These are phyloP conservation scores for Trametopsis cervina DNA, from an alignment of 768 basidiomycete species.

Conservation along the genomic window DNA sequence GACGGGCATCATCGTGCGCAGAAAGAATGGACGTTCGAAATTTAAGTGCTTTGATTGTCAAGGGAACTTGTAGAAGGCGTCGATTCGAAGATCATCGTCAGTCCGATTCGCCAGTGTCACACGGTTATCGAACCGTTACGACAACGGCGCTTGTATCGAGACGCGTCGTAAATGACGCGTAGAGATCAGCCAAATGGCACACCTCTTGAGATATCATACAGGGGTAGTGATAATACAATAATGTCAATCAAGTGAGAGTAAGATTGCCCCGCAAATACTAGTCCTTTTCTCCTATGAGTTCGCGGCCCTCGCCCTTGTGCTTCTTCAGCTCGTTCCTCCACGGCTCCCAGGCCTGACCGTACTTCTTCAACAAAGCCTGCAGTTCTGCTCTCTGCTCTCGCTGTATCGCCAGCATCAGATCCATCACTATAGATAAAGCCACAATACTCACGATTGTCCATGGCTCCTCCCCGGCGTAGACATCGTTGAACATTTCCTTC, in stretches of 20 bases:
- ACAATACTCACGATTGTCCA: conserved; percentile 70
- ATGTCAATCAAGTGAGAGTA: background rate
- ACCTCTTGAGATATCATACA: too few relatives aligned
- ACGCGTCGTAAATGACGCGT: too few relatives aligned
- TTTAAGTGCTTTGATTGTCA: too few relatives aligned
- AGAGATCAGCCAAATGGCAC: too few relatives aligned
- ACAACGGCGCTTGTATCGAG: too few relatives aligned
- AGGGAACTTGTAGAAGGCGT: too few relatives aligned
- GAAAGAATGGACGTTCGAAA: too few relatives aligned
- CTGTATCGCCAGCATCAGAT: conserved; percentile 31
- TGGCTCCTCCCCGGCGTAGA: conserved; percentile 80
- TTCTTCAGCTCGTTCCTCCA: conserved; percentile 76
- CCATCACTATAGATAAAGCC: background rate
- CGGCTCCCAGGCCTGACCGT: conserved; percentile 80
- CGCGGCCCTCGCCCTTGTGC: conserved; percentile 68
- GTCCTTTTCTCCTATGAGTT: conserved; percentile 26
- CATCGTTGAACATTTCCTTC: conserved; percentile 79
- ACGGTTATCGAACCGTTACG: too few relatives aligned
- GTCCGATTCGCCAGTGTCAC: too few relatives aligned
- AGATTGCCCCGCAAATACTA: background rate
- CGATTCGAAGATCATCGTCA: too few relatives aligned
- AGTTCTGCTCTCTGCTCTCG: conserved; percentile 82
- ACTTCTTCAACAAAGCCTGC: conserved; percentile 67
- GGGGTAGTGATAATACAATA: background rate
- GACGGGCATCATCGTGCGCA: too few relatives aligned